These are phyloP conservation scores for Crotalaria pallida DNA, from an alignment of 306 rosid genomes.

Conservation along the genomic window DNA sequence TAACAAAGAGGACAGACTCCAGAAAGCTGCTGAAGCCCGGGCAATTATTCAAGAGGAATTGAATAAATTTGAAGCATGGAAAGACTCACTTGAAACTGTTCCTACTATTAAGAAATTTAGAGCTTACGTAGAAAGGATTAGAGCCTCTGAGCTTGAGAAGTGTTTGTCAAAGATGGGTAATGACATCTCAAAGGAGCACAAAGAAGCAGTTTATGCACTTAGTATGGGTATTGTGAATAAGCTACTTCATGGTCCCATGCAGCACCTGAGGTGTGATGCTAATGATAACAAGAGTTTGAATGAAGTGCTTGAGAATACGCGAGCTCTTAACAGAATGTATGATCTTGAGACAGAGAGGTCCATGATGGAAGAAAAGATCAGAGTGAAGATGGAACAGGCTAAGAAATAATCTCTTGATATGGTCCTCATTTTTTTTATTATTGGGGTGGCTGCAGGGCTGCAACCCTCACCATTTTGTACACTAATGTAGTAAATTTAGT, in stretches of 20 bases:
- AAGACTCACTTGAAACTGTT: constrained; percentile 76
- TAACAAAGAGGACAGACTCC: constrained; percentile 73
- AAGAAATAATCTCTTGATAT: constrained; percentile 30
- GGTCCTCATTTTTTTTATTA: constrained; percentile 14
- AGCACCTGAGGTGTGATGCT: constrained; percentile 75
- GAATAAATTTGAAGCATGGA: constrained; percentile 75
- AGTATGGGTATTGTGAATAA: constrained; percentile 72
- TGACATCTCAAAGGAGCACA: constrained; percentile 57
- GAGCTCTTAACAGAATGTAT: constrained; percentile 83
- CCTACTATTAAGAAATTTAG: constrained; percentile 89
- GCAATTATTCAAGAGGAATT: constrained; percentile 59
- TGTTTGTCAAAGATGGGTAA: constrained; percentile 75
- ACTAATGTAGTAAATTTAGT: constrained; percentile 7
- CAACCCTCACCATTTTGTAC: constrained; percentile 19
- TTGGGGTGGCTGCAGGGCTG: background rate
- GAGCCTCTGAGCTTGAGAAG: constrained; percentile 74
- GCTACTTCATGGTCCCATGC: constrained; percentile 89
- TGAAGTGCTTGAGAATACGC: constrained; percentile 80
- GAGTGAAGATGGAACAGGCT: constrained; percentile 52
- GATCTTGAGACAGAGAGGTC: constrained; percentile 73
- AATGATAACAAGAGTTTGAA: constrained; percentile 37
- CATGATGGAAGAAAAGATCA: constrained; percentile 68
- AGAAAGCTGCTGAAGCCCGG: constrained; percentile 66
- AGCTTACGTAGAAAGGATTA: constrained; percentile 70
- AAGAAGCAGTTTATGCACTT: constrained; percentile 66